Base-by-base conservation (phyloP, 345 rosid genomes). In the Streptanthus diversifolius region DNA sequence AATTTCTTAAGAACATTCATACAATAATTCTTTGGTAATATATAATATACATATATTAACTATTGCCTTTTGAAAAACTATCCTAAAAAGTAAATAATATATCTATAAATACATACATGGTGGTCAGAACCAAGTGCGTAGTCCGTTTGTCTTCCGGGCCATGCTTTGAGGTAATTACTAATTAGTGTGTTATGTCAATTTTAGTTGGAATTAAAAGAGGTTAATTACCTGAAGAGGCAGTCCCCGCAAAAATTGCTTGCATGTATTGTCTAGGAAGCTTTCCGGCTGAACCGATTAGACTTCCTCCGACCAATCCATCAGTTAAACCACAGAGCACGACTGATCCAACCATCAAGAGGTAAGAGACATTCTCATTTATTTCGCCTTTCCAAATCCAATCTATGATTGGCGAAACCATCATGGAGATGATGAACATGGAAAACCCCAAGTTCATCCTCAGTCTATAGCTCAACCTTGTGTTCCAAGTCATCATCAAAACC, bases 221-320 rank as follows among this genome's bases (percentile, higher is more conserved):
- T 36, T 32, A 1, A 32, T 54, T 80, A 89, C 96, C 99, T 87
- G 99, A 88, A 80, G 96, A 91, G 66, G 95, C 97, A 64, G 95
- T 95, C 67, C 97, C 97, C 8, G 97, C 93, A 44, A 91, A 95
- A 59, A 91, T 86, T 18, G 96, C 99, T 74, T 95, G 99, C 97
- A 95, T 95, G 61, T 88, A 95, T 74, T 83, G 79, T 75, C 82
- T 91, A 8, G 96, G 99, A 61, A 95, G 90, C 78, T 86, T 89
- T 64, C 93, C 97, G 0, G 93, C 95, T 21, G 85, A 88, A 64
- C 97, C 97, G 40, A 91, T 82, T 79, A 95, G 75, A 81, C 95
- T 89, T 74, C 95, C 96, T 52, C 81, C 97, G 11, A 88, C 85
- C 83, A 95, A 66, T 5, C 97, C 99, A 80, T 91, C 99, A 15